phyloP scores from a whole-genome alignment of 257 asterid genomes.

The Solanum ossicruentum region DNA sequence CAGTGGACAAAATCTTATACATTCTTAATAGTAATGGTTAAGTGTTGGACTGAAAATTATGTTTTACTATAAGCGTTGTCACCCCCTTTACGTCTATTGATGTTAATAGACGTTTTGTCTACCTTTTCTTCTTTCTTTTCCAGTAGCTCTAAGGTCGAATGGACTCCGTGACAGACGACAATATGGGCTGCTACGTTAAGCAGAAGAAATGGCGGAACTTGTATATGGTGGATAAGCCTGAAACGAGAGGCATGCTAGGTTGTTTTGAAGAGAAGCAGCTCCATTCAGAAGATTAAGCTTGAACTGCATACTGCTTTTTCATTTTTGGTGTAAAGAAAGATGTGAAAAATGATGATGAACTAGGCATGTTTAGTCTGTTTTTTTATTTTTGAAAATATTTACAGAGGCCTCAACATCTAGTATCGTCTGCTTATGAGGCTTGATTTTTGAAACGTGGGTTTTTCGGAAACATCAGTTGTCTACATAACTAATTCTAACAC shows the following conservation, averaged over 20 bases:
- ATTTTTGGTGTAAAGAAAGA: neutral
- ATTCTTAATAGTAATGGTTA: neutral
- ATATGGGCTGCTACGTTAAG: neutral
- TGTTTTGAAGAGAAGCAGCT: neutral
- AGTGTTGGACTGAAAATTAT: neutral
- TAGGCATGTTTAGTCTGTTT: neutral
- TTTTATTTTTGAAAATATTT: neutral
- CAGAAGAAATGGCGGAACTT: neutral
- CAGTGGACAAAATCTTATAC: neutral
- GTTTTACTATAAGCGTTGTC: neutral
- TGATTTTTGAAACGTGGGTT: too few relatives aligned
- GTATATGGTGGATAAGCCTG: neutral
- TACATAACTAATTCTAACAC: too few relatives aligned
- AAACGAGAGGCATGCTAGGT: neutral
- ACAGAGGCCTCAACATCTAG: neutral
- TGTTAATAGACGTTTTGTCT: neutral
- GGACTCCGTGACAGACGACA: neutral
- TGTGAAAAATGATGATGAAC: neutral
- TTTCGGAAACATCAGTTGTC: too few relatives aligned
- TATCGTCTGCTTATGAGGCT: too few relatives aligned
- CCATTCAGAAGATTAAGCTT: neutral
- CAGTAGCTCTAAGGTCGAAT: neutral
- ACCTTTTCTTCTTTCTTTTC: neutral
- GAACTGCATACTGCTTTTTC: neutral
- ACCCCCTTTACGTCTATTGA: neutral